Percentiles rank a stretch among this genome's conserved stretches.
phyloP scores from a whole-genome alignment of 257 asterid genomes.

The Capsicum chinense region DNA sequence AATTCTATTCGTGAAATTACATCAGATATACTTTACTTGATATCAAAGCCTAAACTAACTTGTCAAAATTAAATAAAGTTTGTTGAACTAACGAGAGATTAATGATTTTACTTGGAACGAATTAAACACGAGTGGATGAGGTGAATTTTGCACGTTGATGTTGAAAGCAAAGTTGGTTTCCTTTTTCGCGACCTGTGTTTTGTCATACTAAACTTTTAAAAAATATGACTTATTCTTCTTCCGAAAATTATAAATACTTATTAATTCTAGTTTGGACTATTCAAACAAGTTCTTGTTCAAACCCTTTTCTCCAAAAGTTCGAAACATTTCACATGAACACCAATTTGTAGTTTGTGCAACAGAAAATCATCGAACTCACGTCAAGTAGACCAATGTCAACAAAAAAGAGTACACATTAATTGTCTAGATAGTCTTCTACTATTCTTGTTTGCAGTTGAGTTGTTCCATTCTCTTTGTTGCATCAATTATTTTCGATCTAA shows the following conservation, averaged over 20 bases:
- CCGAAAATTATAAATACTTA: not conserved
- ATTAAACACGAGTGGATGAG: not conserved
- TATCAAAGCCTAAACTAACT: not conserved
- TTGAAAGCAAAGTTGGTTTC: not conserved
- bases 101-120: not conserved
- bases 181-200: not conserved
- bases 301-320: not conserved
- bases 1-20: too few relatives aligned
- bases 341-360: not conserved
- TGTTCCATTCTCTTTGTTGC: not conserved
- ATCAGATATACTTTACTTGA: too few relatives aligned
- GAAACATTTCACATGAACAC: not conserved
- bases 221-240: not conserved
- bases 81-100: not conserved
- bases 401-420: too few relatives aligned
- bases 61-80: not conserved
- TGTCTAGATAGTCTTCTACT: not conserved
- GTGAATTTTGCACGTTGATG: conserved; percentile 16
- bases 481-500: not conserved
- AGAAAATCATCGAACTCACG: not conserved
- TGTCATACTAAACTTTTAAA: not conserved
- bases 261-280: not conserved
- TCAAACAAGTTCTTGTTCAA: not conserved
- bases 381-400: not conserved
- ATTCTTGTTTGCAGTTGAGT: not conserved